Base-by-base conservation (phyloP, 345 rosid species). In the Zanthoxylum bungeanum region DNA sequence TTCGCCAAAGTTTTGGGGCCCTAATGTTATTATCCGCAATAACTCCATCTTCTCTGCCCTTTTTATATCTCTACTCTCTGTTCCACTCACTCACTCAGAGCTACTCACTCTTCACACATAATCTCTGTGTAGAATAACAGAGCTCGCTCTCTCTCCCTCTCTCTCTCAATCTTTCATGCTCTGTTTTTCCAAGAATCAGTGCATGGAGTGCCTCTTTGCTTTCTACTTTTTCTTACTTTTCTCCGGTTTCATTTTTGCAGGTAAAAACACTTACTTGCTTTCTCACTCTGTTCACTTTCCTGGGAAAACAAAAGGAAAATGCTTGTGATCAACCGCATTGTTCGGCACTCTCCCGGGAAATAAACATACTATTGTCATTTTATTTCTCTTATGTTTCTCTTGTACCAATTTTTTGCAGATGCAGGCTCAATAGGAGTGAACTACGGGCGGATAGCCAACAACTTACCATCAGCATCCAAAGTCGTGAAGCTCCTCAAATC, bases 351-450 rank as follows among this genome's bases (percentile, higher is more conserved):
- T 47, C 47, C 39, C 47, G 33, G 36, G 36, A 60, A 49, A 30
- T 25, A 70, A 49, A 40, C 56, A 16, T 31, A 0, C 50, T 2
- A n/a, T 11, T 51, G 50, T 36, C 17, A 49, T n/a, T 27, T 42
- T 66, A 51, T 56, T 69, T 7, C 53, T 44, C 30, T 60, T 56
- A 55, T 0, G 50, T 40, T n/a, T n/a, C n/a, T 40, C 57, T 66
- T 55, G 7, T 37, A 36, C 42, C n/a, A n/a, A n/a, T n/a, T 4
- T 6, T 46, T 59, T 82, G 73, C 89, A 90, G 96, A 85, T 57
- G 88, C 81, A 30, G 93, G 95, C 31, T 88, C 97, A 5, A 68
- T 94, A 21, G 98, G 98, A 0, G 98, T 94, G 16, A 94, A 95
- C 93, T 95, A 92, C 33, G 99, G 99, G 1, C 79, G 99, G 67